phyloP scores from a whole-genome alignment of 2,329 filamentous ascomycete genomes.

The Pseudogymnoascus sp. region DNA sequence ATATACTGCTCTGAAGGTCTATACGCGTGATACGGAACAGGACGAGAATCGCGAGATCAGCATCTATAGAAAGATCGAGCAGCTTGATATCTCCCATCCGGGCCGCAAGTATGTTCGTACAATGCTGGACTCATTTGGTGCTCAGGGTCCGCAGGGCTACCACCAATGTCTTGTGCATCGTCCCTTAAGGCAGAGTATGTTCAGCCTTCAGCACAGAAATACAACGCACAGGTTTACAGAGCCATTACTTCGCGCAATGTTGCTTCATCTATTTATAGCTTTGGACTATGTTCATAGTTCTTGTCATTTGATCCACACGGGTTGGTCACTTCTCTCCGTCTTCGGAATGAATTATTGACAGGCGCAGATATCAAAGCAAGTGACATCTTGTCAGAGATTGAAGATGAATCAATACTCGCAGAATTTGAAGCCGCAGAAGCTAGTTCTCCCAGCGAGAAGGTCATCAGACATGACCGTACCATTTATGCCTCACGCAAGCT shows the following conservation, averaged over 20 bases:
- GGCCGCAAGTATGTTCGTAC: constrained; percentile 27
- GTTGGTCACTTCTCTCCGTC: constrained; percentile 7
- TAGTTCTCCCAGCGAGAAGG: constrained; percentile 25
- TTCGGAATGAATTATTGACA: neutral
- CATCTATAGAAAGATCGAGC: neutral
- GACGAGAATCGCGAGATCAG: neutral
- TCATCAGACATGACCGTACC: constrained; percentile 24
- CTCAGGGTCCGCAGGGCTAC: constrained; percentile 18
- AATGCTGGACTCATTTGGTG: constrained; percentile 30
- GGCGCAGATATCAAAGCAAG: constrained; percentile 26
- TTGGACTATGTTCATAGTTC: constrained; percentile 25
- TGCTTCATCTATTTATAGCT: constrained; percentile 17
- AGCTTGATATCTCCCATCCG: constrained; percentile 20
- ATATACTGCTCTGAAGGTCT: neutral
- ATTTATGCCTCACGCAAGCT: constrained; percentile 25
- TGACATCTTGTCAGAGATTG: constrained; percentile 28
- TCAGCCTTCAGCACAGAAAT: constrained; percentile 14
- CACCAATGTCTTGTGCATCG: constrained; percentile 22
- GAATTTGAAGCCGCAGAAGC: constrained; percentile 26
- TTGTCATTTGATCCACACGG: constrained; percentile 22
- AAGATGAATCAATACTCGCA: constrained; percentile 26
- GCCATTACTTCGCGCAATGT: constrained; percentile 17
- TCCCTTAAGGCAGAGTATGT: constrained; percentile 18
- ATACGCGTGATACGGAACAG: neutral
- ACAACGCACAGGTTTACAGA: constrained; percentile 9